Percentiles rank a stretch among this genome's conserved stretches.
phyloP scores from a whole-genome alignment of 306 rosid genomes.

The Oemleria cerasiformis region DNA sequence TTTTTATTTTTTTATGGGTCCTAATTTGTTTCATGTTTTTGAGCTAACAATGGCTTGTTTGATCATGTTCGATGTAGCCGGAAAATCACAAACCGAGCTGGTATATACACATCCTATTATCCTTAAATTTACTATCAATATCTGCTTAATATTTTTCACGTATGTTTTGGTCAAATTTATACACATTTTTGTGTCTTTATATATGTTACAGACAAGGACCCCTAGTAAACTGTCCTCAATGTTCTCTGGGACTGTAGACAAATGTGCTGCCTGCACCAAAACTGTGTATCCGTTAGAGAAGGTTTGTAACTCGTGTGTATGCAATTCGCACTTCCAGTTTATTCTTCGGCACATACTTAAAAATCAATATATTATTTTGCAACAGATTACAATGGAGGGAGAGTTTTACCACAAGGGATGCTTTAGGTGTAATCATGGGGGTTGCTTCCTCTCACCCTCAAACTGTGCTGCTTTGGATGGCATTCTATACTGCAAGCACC shows the following conservation, averaged over 20 bases:
- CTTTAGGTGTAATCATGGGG: slow-evolving; percentile 74
- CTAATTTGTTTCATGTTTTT: neutral
- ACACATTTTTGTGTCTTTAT: neutral
- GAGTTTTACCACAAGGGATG: slow-evolving; percentile 64
- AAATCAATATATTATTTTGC: neutral
- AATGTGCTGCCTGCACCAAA: slow-evolving; percentile 73
- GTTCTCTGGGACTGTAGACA: slow-evolving; percentile 87
- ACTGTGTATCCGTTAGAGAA: slow-evolving; percentile 78
- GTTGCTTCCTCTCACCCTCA: slow-evolving; percentile 57
- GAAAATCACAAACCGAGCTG: slow-evolving; percentile 44
- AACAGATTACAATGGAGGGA: slow-evolving; percentile 67
- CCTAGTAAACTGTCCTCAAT: slow-evolving; percentile 62
- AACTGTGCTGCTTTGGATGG: slow-evolving; percentile 78
- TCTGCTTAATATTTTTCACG: neutral
- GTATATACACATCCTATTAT: slow-evolving; percentile 24
- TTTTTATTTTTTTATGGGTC: neutral
- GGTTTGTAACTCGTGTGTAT: slow-evolving; percentile 28
- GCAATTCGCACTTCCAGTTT: neutral
- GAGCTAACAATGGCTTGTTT: neutral
- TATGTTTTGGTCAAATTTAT: neutral
- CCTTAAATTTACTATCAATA: neutral
- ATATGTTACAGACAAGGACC: slow-evolving; percentile 37
- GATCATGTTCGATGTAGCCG: slow-evolving; percentile 34
- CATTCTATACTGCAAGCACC: slow-evolving; percentile 68
- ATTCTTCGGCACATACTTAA: neutral